Conservation (phyloP, 2,329 filamentous ascomycete species). For the Juglanconis oblonga region DNA sequence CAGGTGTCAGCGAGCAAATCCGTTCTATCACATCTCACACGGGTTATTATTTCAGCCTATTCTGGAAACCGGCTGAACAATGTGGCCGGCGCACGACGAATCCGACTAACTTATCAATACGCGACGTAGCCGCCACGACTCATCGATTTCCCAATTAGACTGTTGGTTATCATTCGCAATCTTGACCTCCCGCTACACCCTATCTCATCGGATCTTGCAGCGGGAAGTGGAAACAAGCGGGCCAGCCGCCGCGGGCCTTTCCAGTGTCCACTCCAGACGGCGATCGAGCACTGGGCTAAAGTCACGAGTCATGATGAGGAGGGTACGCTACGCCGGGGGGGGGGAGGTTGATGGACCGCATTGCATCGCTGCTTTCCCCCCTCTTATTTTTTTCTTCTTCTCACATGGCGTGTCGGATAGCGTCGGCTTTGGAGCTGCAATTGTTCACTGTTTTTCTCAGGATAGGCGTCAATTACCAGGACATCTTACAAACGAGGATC, state of each 20-base stretch:
- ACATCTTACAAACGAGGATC: not conserved
- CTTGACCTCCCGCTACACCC: not conserved
- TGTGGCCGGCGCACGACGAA: not conserved
- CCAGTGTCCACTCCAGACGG: not conserved
- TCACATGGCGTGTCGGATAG: not conserved
- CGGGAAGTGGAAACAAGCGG: conserved; percentile 10
- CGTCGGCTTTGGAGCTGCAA: not conserved
- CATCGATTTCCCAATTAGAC: not conserved
- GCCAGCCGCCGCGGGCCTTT: not conserved
- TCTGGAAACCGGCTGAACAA: not conserved
- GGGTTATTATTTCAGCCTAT: not conserved
- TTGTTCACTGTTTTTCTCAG: not conserved
- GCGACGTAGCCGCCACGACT: conserved; percentile 1
- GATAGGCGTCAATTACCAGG: not conserved
- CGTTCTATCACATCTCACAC: conserved; percentile 6
- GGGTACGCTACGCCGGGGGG: conserved; percentile 1
- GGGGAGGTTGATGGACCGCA: not conserved
- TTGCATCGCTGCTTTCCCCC: not conserved
- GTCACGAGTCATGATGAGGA: conserved; percentile 13
- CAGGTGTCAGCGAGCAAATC: not conserved
- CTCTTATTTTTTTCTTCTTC: not conserved
- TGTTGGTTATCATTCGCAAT: not conserved
- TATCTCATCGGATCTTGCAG: not conserved
- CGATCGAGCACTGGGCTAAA: not conserved
- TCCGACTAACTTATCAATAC: not conserved